These are phyloP conservation scores for Trichoderma virens DNA, from an alignment of 495 filamentous ascomycete species.

Conservation along the genomic window DNA sequence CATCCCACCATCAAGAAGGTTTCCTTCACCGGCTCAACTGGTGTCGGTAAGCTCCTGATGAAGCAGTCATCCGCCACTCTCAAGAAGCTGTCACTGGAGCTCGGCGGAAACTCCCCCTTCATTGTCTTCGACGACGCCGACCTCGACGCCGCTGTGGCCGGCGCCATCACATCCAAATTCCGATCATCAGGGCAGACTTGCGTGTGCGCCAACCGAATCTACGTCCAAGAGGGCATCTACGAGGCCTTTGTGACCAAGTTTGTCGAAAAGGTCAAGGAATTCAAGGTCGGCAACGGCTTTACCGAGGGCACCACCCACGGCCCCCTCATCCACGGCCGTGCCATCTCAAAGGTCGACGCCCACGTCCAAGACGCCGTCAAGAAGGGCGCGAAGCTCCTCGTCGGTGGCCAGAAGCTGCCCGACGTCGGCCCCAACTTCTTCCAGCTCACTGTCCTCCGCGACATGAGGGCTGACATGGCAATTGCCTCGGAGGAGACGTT, in stretches of 20 bases:
- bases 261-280: slow-evolving; percentile 63
- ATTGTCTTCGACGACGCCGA: slow-evolving; percentile 92
- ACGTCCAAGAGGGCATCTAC: slow-evolving; percentile 71
- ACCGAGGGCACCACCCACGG: slow-evolving; percentile 66
- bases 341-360: slow-evolving; percentile 64
- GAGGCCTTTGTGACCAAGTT: slow-evolving; percentile 66
- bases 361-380: slow-evolving; percentile 70
- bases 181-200: slow-evolving; percentile 84
- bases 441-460: slow-evolving; percentile 70
- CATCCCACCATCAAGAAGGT: slow-evolving; percentile 70
- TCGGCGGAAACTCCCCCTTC: slow-evolving; percentile 88
- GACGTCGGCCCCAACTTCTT: slow-evolving; percentile 69
- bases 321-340: slow-evolving; percentile 71
- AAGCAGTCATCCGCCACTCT: slow-evolving; percentile 71
- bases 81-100: slow-evolving; percentile 81
- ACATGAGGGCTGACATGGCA: slow-evolving; percentile 75
- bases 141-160: slow-evolving; percentile 65
- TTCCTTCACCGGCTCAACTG: slow-evolving; percentile 83
- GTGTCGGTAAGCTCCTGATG: slow-evolving; percentile 83
- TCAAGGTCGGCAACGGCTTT: slow-evolving; percentile 73
- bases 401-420: slow-evolving; percentile 60
- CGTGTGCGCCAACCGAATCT: slow-evolving; percentile 83
- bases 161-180: slow-evolving; percentile 75
- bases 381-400: slow-evolving; percentile 63
- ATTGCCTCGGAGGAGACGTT: slow-evolving; percentile 80